Base-by-base conservation (phyloP, 352 stramenopile species). In the Albugo laibachii region DNA sequence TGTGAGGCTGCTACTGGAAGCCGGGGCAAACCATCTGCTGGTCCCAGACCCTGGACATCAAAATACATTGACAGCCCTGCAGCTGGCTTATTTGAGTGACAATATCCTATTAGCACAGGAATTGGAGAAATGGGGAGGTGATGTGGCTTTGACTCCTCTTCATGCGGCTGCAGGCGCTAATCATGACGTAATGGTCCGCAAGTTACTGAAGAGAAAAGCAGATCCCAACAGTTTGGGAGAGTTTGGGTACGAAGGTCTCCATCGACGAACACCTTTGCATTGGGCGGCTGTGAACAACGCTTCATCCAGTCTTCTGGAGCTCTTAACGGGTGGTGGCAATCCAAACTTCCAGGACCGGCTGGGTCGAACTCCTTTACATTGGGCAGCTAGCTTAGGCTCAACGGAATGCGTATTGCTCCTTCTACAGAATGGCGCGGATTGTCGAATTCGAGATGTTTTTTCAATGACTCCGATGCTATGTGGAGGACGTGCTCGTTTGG, bases 271-370 rank as follows among this genome's bases (percentile, higher is more conserved):
- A 12, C 68, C 77, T 1, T 47, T 89, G 15, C 77, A 87, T 50
- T 89, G 74, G 74, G 77, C 77, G 0, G 74, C 77, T 2, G 59
- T 67, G 24, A 80, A 83, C 53, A 75, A 83, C 47, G 67, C 81
- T 34, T 35, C 58, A 0, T 53, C 65, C 0, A 63, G 81, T 11
- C 68, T 86, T 1, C 49, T 52, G 10, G 39, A 83, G 13, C 50
- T 89, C 20, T 47, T 89, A 19, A 59, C 53, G 19, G 83, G 71
- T 48, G 69, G 73, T 31, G 70, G 60, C 5, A 53, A 66, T 5
- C 55, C 80, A 4, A 67, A 91, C 14, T 63, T 66, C 1, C 56
- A 58, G 12, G 77, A 91, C 48, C 56, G 69, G 0, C 81, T 87
- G 53, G 74, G 74, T 11, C 71, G 75, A 24, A 83, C 76, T 12